Conservation (phyloP, 2,329 filamentous ascomycete genomes). For the Cladosporium oxysporum region DNA sequence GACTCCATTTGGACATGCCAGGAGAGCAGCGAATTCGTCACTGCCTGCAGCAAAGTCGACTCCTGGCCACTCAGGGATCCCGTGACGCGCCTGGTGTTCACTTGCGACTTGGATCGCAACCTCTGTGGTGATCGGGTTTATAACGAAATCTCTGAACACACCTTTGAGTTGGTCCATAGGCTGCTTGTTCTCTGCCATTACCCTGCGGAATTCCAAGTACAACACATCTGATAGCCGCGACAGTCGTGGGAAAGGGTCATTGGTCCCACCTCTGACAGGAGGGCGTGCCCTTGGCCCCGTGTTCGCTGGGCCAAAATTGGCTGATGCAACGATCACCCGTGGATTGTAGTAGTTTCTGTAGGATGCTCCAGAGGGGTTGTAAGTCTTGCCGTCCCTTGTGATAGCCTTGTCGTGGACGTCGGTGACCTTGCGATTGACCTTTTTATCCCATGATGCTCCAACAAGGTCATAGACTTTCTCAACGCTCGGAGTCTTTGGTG, state of each 20-base stretch:
- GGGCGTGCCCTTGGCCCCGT: too few species aligned
- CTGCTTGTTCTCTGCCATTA: slow-evolving; percentile 13
- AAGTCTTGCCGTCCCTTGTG: too few species aligned
- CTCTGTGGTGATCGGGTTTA: too few species aligned
- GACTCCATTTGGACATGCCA: too few species aligned
- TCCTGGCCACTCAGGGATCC: slow-evolving; percentile 5
- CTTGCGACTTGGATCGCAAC: not conserved
- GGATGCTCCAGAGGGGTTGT: not conserved
- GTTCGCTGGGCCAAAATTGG: too few species aligned
- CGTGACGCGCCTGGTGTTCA: not conserved
- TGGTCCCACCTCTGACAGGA: too few species aligned
- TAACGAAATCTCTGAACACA: too few species aligned
- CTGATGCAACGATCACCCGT: too few species aligned
- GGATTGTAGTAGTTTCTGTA: too few species aligned
- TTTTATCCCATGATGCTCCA: not conserved
- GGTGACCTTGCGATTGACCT: not conserved
- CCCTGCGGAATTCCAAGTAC: slow-evolving; percentile 22
- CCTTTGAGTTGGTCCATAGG: slow-evolving; percentile 6
- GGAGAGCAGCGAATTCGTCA: slow-evolving; percentile 19
- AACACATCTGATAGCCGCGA: slow-evolving; percentile 23
- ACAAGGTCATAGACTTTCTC: too few species aligned
- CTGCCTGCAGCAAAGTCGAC: slow-evolving; percentile 3
- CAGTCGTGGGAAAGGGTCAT: slow-evolving; percentile 15
- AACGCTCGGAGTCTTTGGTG: too few species aligned
- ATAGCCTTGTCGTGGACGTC: too few species aligned